Base-by-base conservation (phyloP, 2,329 filamentous ascomycete genomes). In the Fusarium humuli region DNA sequence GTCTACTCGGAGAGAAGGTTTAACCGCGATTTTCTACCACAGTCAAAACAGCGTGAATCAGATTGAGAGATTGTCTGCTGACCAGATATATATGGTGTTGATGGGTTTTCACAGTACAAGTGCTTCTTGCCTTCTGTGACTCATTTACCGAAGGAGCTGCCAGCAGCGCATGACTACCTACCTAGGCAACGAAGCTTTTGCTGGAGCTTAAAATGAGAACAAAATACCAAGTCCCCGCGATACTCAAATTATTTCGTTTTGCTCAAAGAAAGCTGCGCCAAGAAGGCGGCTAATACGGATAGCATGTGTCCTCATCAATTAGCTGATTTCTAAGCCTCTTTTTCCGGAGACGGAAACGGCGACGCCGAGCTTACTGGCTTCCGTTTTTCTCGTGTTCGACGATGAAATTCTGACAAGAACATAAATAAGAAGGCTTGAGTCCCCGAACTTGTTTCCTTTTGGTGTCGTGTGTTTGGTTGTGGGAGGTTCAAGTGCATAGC, bases 71-170 rank as follows among this genome's bases (percentile, higher is more conserved):
- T 2, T 18, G 2, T 23, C 37, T 23, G 49, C 18, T 29, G 27
- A 50, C 41, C 25, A 27, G 23, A 30, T 55, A 37, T 66, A 66
- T 61, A 66, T 55, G 42, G 32, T 12, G 22, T 41, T 25, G 20
- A 50, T 34, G 18, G 20, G 25, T 14, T 16, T 66, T 49, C 20
- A 25, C 45, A 27, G 13, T 27, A 16, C 30, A 50, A 42, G 34
- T 46, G 20, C 41, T 60, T 14, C 41, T 60, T 14, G 37, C 16
- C 13, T 67, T 30, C 40, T 20, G 57, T 67, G 65, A 68, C 64
- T 68, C 65, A 68, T 45, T 41, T 63, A 23, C 64, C 52, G 64
- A 42, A 42, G 23, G 40, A 61, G 57, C 48, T 66, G 56, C 42
- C 47, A 44, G 49, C n/a, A 13, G 40, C 18, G 14, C 7, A 22